These are phyloP conservation scores for Leccinum olivaceopallidum DNA, from an alignment of 768 basidiomycete genomes.

Conservation along the genomic window DNA sequence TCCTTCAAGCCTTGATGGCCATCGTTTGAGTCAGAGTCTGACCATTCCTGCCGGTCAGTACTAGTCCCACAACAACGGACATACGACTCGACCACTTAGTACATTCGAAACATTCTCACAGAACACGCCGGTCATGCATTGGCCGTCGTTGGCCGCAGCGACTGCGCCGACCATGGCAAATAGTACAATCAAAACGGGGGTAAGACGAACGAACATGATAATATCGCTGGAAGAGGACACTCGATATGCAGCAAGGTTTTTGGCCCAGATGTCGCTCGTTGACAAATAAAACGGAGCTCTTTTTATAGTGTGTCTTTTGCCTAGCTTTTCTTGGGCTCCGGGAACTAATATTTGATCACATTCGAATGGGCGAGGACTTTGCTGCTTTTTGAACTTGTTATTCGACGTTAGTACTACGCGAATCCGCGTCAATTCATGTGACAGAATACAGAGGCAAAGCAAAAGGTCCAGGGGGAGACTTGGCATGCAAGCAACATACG, in stretches of 20 bases:
- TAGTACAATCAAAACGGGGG: not conserved
- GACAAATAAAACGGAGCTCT: not conserved
- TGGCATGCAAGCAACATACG: not conserved
- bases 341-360: too few species aligned
- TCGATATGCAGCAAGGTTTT: not conserved
- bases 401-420: too few species aligned
- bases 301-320: not conserved
- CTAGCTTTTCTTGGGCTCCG: not conserved
- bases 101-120: not conserved
- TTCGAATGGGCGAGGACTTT: too few species aligned
- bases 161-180: too few species aligned
- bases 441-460: too few species aligned
- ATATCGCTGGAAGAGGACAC: not conserved
- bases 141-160: too few species aligned
- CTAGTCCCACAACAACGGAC: too few species aligned
- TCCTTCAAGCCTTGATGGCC: too few species aligned
- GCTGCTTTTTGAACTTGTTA: too few species aligned
- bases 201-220: conserved; percentile 10
- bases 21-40: not conserved
- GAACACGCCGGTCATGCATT: too few species aligned
- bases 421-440: too few species aligned
- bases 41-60: not conserved
- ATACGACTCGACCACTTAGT: not conserved
- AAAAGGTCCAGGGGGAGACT: too few species aligned
- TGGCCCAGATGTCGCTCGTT: not conserved